Evolutionary conservation across 352 stramenopile genomes (phyloP), one percentile per base, ranked within the genome.

Genomic region (Phytophthora constricta): DNA sequence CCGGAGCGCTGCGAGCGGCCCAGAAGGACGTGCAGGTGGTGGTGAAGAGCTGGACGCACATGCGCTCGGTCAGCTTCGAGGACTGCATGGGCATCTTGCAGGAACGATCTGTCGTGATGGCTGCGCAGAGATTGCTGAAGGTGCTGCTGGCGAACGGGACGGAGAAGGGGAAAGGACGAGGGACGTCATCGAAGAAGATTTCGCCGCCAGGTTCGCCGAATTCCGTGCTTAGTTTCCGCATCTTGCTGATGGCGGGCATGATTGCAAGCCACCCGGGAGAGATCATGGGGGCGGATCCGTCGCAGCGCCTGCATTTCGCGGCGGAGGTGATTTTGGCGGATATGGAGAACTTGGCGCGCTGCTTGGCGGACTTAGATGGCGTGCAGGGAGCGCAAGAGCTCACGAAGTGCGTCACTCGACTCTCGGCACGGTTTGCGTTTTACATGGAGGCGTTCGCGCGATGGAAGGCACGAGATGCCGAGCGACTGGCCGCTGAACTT

Each of bases 191-290:
- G 46, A 45, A 47, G 14, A 57, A 61, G 45, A 65, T 62, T 20
- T 46, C n/a, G 16, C 37, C 42, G 10, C 34, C 45, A 5, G 48
- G 53, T 4, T 62, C 53, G 10, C 71, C 66, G 16, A 54, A 25
- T 64, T 54, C 27, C n/a, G 72, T 42, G 11, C 78, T 79, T 34
- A 79, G 68, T 39, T 87, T 86, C 54, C 83, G 83, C 2, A 80
- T 93, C 20, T 63, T 93, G 28, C 65, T 93, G 33, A 86, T 93
- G 78, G 86, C 84, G 1, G 86, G 86, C 0, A 90, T 92, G 82
- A 72, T 93, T 37, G 69, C 80, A n/a, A 81, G 73, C 23, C 83
- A 91, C 37, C 82, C 86, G 1, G 61, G 57, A 4, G 81, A 92
- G 25, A 89, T 90, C 53, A 89, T 93, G 83, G 82, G 78, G 4